Conservation (phyloP, 2,329 filamentous ascomycete species). For the Fusarium sp. region DNA sequence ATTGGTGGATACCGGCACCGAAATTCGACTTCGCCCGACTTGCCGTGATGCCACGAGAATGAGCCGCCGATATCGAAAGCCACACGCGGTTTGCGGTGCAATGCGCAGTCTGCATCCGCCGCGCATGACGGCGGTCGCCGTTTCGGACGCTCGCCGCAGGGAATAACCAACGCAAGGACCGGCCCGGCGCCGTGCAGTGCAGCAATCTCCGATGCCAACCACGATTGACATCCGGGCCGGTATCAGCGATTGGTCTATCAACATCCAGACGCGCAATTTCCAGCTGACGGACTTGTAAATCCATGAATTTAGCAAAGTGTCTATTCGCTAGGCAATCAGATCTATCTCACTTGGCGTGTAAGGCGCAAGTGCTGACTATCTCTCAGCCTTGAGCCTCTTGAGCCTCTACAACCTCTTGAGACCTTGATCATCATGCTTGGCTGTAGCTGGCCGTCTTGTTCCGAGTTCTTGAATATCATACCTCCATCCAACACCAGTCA, state of each 20-base stretch:
- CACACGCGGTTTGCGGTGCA: constrained; percentile 14
- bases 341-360: constrained; percentile 13
- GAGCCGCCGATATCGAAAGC: constrained; percentile 31
- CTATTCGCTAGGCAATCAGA: constrained; percentile 20
- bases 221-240: constrained; percentile 34
- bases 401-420: background rate
- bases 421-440: background rate
- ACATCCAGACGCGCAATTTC: background rate
- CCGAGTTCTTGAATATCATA: background rate
- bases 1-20: constrained; percentile 19
- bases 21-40: constrained; percentile 20
- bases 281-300: constrained; percentile 6
- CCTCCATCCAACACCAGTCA: constrained; percentile 31
- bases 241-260: constrained; percentile 7
- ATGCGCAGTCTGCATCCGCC: constrained; percentile 4
- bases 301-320: constrained; percentile 13
- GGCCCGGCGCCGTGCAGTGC: constrained; percentile 39
- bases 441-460: background rate
- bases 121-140: constrained; percentile 32
- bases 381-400: constrained; percentile 4
- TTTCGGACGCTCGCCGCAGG: constrained; percentile 30
- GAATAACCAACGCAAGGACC: constrained; percentile 22
- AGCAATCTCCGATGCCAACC: constrained; percentile 10
- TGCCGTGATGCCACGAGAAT: constrained; percentile 31
- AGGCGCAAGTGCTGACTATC: constrained; percentile 16